Base-by-base conservation (phyloP, 768 basidiomycete species). In the Brasilioporus rufonigricans region DNA sequence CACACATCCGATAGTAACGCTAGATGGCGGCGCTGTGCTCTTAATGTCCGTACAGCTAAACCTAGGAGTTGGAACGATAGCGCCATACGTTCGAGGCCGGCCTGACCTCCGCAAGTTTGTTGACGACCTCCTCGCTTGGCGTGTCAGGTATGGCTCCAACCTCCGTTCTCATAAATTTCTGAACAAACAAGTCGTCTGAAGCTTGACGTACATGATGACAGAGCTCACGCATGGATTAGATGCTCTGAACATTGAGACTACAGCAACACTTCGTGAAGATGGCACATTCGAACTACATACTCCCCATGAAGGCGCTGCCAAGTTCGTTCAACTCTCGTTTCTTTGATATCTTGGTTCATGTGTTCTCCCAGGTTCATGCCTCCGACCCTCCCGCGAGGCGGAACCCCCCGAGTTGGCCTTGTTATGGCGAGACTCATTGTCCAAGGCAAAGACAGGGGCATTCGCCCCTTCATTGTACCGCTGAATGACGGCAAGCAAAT, bases 61-160 rank as follows among this genome's bases (percentile, higher is more conserved):
- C 46, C 32, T 47, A 13, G 46, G 46, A 4, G 46, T 47, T 23
- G 46, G 46, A 18, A 47, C 46, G 32, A 47, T 47, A 33, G 46
- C 46, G 16, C 46, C 33, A 10, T 47, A 47, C 16, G 23, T 47
- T 18, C 31, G 18, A 9, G 46, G 46, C 11, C 46, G 46, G 32
- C 32, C 46, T 21, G 46, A 47, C 32, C 46, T 47, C 46, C 46
- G 46, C 32, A 47, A 47, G 46, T 32, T 47, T 32, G 21, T 47
- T 35, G 46, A 47, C 16, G 46, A 47, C 21, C 31, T 47, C 32
- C 32, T 47, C 32, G 21, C 46, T 13, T 47, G 46, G 46, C 46
- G 46, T 16, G 23, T 47, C 4, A 47, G 46, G 46, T 47, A 47
- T 12, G 44, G 32, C 14, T 14, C 16, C 7, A 9, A 24, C 32